phyloP scores from a whole-genome alignment of 768 basidiomycete genomes.

The Botryobasidium botryosum region DNA sequence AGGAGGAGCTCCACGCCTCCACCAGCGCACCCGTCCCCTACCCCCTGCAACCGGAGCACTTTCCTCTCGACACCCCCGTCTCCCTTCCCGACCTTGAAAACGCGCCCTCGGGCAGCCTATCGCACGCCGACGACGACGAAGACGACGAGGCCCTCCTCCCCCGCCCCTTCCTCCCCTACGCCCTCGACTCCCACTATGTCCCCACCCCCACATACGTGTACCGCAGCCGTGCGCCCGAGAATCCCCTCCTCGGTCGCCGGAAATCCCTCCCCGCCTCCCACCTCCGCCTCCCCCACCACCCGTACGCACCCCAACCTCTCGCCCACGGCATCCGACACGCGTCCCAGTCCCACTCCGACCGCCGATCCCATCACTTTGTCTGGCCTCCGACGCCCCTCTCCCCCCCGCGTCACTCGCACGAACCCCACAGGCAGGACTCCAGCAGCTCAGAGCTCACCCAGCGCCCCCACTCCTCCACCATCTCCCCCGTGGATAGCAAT shows the following conservation, averaged over 20 bases:
- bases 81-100: too few species aligned
- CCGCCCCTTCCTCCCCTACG: not conserved
- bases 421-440: too few species aligned
- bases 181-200: not conserved
- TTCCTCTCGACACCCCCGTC: not conserved
- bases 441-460: too few species aligned
- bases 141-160: not conserved
- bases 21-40: constrained; percentile 1
- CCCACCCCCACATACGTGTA: not conserved
- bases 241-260: not conserved
- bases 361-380: too few species aligned
- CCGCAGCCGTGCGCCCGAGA: not conserved
- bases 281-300: too few species aligned
- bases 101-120: not conserved
- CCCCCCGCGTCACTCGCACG: too few species aligned
- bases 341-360: too few species aligned
- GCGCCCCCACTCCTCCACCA: too few species aligned
- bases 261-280: constrained; percentile 9
- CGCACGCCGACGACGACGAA: not conserved
- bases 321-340: too few species aligned
- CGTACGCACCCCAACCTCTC: too few species aligned
- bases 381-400: too few species aligned
- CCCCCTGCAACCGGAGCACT: not conserved
- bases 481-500: too few species aligned
- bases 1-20: not conserved